Base-by-base conservation (phyloP, 2,329 filamentous ascomycete genomes). In the Monilinia aucupariae region DNA sequence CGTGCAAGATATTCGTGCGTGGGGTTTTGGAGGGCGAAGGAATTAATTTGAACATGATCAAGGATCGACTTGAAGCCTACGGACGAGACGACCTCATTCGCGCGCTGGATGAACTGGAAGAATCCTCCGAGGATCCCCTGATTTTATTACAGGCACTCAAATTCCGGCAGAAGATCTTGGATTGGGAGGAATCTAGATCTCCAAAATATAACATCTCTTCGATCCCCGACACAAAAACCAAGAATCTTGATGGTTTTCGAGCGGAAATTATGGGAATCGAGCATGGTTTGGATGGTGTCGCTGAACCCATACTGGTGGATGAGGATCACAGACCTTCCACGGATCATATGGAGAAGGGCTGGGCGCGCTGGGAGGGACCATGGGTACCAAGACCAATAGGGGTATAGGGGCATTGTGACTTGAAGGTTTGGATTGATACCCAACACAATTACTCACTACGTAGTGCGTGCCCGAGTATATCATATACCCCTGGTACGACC, bases 151-250 rank as follows among this genome's bases (percentile, higher is more conserved):
- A 64, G 32, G 53, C 64, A 10, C 39, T 80, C 64, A 77, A 77
- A 69, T 69, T 85, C 20, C 76, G 76, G 20, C 73, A 75, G 64
- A 76, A 74, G 37, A 70, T 85, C 49, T 63, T 78, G 10, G 62
- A 61, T 27, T 58, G 32, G 30, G 62, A 59, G 39, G 54, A 51
- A 55, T 27, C 43, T 22, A 63, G 27, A 17, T 30, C 22, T n/a
- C 20, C 41, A 22, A 52, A 27, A 43, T 34, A 27, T n/a, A 56
- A 25, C 5, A n/a, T 27, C n/a, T 15, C 41, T 34, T 27, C 45
- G 5, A 22, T 13, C 17, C 41, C 56, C 17, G 25, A 25, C 17
- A 49, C 56, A 25, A 17, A 32, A 27, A 51, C 27, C 22, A 52
- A 48, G 30, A 61, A 39, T 51, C 53, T 71, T 41, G 62, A 70